These are phyloP conservation scores for Salix udensis DNA, from an alignment of 345 rosid species.

Conservation along the genomic window DNA sequence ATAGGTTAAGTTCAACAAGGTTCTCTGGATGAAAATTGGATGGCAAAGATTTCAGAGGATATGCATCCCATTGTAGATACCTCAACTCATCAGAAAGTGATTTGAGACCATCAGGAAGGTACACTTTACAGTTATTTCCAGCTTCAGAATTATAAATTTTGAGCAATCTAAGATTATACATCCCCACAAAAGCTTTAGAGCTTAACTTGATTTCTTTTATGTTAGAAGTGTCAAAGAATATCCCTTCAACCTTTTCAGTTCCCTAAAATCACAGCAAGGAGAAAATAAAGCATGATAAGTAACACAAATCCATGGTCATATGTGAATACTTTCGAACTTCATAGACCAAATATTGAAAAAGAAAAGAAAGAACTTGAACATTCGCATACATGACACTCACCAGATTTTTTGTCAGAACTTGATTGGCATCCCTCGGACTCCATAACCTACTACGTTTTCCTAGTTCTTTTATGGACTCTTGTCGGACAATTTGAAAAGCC, in stretches of 20 bases:
- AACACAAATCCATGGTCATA: too few species aligned
- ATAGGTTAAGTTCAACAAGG: neutral
- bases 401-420: neutral
- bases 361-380: too few species aligned
- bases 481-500: constrained; percentile 7
- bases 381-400: neutral
- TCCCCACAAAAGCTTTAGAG: neutral
- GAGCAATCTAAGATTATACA: constrained; percentile 5
- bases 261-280: neutral
- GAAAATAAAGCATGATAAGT: too few species aligned
- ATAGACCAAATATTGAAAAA: too few species aligned
- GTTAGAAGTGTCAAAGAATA: neutral
- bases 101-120: neutral
- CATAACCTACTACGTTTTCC: constrained; percentile 9
- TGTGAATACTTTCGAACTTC: too few species aligned
- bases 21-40: neutral
- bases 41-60: constrained; percentile 4
- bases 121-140: neutral
- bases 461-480: constrained; percentile 2
- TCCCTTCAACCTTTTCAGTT: constrained; percentile 10
- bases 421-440: neutral
- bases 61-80: constrained; percentile 6
- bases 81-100: neutral
- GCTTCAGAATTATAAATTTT: neutral
- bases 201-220: neutral